Evolutionary conservation across 768 basidiomycete species (phyloP), one percentile per base, ranked within the genome.

Genomic region (Podaxis mareebaensis): DNA sequence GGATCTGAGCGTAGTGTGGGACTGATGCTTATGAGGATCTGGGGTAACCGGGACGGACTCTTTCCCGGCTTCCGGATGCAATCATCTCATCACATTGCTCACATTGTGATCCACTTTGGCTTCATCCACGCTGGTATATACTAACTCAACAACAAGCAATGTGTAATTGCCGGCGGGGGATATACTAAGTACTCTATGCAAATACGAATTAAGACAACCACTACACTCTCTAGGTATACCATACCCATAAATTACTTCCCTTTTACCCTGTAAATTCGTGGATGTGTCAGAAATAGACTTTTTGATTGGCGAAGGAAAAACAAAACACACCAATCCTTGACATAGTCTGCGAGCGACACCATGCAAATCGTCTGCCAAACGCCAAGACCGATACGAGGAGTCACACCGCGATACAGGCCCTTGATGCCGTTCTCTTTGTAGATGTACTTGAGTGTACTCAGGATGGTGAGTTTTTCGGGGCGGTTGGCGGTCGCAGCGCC

Each of bases 321-420:
- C n/a, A 39, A 65, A 40, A 70, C 83, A 39, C 66, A 90, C 91
- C 93, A 95, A 61, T 79, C 82, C 75, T 95, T 96, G 67, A 98
- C 95, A 72, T 95, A 95, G 78, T 98, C 96, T 20, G 96, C 95
- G 67, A 98, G 90, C 22, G 93, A 95, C 68, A 99, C 96, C 96
- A 99, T 99, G 83, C 97, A 99, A 68, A 98, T 83, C 6, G 95
- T 97, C 78, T 97, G 95, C 95, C 95, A 97, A 73, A 96, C 85
- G 64, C 96, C 95, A 64, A 99, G 87, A 66, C 87, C 97, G 70
- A 99, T 93, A 64, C 97, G 93, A 64, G 97, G 97, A 0, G 95
- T 93, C 22, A 99, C 96, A 69, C 97, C 97, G 54, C 97, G 89
- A 82, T 99, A 99, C 36, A 99, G 82, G 36, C 96, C 97, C 77